Conservation (phyloP, 1,284 basidiomycete species). For the Cutaneotrichosporon spelunceum region DNA sequence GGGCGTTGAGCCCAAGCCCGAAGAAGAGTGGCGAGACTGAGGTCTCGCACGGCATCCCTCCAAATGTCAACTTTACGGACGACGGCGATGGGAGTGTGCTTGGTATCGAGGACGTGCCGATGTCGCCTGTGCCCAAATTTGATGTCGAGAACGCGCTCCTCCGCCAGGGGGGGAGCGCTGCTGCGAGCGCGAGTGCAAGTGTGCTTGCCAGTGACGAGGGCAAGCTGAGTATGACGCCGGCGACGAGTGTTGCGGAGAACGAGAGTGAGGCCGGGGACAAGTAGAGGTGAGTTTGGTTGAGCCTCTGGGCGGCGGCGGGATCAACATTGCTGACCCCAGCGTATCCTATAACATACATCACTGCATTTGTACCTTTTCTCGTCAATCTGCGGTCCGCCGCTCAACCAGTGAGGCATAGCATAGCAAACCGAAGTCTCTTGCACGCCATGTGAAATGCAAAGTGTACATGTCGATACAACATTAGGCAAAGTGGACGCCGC, state of each 20-base stretch:
- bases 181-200: conserved; percentile 25
- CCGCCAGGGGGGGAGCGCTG: conserved; percentile 28
- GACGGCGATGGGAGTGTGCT: conserved; percentile 11
- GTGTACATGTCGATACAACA: conserved; percentile 29
- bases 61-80: conserved; percentile 7
- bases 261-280: conserved; percentile 18
- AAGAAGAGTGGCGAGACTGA: conserved; percentile 24
- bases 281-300: conserved; percentile 4
- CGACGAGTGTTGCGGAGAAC: conserved; percentile 28
- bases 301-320: no score
- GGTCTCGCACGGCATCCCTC: conserved; percentile 23
- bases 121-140: conserved; percentile 22
- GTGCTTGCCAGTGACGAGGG: conserved; percentile 26
- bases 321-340: neutral
- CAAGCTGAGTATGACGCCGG: conserved; percentile 25
- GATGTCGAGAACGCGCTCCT: conserved; percentile 46
- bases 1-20: conserved; percentile 12
- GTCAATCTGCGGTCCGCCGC: neutral
- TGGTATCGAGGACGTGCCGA: conserved; percentile 20
- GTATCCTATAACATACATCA: conserved; percentile 2
- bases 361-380: neutral
- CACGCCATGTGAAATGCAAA: conserved; percentile 12
- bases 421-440: conserved; percentile 19
- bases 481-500: conserved; percentile 74
- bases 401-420: neutral